These are phyloP conservation scores for Hanseniaspora clermontiae DNA, from an alignment of 805 yeast genomes.

Conservation along the genomic window DNA sequence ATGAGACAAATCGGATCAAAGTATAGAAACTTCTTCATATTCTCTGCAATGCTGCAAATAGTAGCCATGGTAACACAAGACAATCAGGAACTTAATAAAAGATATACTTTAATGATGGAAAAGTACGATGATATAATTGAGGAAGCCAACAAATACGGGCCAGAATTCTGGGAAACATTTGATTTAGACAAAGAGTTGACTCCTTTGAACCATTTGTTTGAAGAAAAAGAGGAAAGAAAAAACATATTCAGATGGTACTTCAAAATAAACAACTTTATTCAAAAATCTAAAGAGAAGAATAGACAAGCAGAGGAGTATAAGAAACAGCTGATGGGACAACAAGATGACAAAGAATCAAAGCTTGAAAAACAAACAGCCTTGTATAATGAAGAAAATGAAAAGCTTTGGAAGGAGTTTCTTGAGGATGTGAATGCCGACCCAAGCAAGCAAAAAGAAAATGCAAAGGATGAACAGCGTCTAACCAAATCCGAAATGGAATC, in stretches of 20 bases:
- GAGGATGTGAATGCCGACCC: constrained; percentile 18
- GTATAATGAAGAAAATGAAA: not conserved
- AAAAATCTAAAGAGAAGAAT: constrained; percentile 18
- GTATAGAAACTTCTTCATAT: constrained; percentile 26
- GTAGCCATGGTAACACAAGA: constrained; percentile 33
- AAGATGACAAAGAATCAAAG: not conserved
- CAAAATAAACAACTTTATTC: constrained; percentile 17
- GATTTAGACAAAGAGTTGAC: constrained; percentile 33
- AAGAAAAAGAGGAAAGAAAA: constrained; percentile 15
- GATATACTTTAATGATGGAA: constrained; percentile 29
- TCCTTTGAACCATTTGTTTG: constrained; percentile 28
- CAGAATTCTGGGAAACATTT: constrained; percentile 20
- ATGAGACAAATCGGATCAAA: not conserved
- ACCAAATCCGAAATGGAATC: constrained; percentile 24
- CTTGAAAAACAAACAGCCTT: not conserved
- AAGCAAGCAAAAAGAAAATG: constrained; percentile 17
- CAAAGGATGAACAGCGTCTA: constrained; percentile 20
- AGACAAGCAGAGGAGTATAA: constrained; percentile 20
- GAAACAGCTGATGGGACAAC: constrained; percentile 11
- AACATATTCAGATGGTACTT: constrained; percentile 2
- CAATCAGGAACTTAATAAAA: constrained; percentile 30
- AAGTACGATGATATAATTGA: constrained; percentile 31
- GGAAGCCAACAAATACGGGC: constrained; percentile 30
- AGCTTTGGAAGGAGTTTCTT: constrained; percentile 1
- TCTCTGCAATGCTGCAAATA: constrained; percentile 37